Percentiles rank a stretch among this genome's conserved stretches.
Conservation (phyloP, 805 yeast species). For the Torulaspora franciscae region DNA sequence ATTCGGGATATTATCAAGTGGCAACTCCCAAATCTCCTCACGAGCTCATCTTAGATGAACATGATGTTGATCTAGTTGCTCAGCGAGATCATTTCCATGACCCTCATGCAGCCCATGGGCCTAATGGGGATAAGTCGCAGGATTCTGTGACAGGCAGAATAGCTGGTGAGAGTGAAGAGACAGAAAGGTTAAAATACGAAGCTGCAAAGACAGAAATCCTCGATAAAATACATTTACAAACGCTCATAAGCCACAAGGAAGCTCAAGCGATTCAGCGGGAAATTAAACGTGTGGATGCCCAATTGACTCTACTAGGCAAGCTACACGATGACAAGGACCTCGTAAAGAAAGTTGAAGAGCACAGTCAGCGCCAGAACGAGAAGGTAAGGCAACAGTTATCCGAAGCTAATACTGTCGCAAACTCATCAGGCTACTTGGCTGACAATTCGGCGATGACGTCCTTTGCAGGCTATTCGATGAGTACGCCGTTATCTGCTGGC, state of each 20-base stretch:
- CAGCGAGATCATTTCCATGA: slow-evolving; percentile 7
- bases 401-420: slow-evolving; percentile 22
- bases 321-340: slow-evolving; percentile 36
- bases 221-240: slow-evolving; percentile 55
- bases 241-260: slow-evolving; percentile 56
- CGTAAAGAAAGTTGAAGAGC: slow-evolving; percentile 20
- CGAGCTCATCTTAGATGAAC: slow-evolving; percentile 33
- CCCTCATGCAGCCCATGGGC: slow-evolving; percentile 6
- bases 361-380: slow-evolving; percentile 14
- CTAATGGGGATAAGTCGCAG: slow-evolving; percentile 3
- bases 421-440: slow-evolving; percentile 40
- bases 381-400: slow-evolving; percentile 33
- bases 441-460: slow-evolving; percentile 29
- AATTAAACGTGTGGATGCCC: slow-evolving; percentile 53
- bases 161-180: slow-evolving; percentile 29
- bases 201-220: slow-evolving; percentile 34
- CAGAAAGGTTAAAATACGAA: slow-evolving; percentile 29
- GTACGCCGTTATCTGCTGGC: slow-evolving; percentile 14
- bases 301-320: slow-evolving; percentile 48
- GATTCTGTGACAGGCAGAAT: slow-evolving; percentile 6
- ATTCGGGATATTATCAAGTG: slow-evolving; percentile 35
- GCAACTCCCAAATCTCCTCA: slow-evolving; percentile 44
- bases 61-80: slow-evolving; percentile 13
- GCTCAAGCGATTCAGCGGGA: slow-evolving; percentile 47
- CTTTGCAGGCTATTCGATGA: slow-evolving; percentile 4